Base-by-base conservation (phyloP, 164 flowering plant species). In the Litsea cubeba region DNA sequence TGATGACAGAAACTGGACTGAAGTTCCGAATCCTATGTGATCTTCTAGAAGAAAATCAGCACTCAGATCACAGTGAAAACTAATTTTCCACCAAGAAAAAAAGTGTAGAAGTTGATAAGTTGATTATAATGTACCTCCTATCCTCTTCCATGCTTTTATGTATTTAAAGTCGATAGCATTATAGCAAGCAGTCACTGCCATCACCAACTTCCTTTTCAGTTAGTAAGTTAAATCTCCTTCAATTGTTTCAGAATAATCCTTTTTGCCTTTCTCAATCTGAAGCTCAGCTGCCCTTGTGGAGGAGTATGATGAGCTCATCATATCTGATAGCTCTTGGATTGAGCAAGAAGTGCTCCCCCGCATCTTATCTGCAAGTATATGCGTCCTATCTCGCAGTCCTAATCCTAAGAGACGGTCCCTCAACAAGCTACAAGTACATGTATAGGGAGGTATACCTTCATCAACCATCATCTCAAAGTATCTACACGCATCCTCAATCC, bases 401-500 rank as follows among this genome's bases (percentile, higher is more conserved):
- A 77, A 67, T 28, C 85, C 84, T 62, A 87, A 23, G 1, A 94
- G 84, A 70, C 85, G 79, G 57, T 85, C 86, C 80, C 91, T 89
- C 83, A 92, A 77, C 79, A 88, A n/a, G 65, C 86, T 89, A 74
- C 89, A 83, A 10, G 98, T 93, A 46, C 82, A 62, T 63, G 78
- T 3, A 82, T 90, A 93, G 15, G 99, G 98, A 5, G 97, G 99
- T 69, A 93, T 79, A 22, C 99, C 98, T 79, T 93, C 98, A 84
- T 95, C 98, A 62, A 95, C 82, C 99, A 95, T 93, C 83, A 79
- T 83, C 83, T 93, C 97, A 78, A 93, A 95, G 78, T 85, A 90
- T 50, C 74, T 82, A 69, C 91, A 90, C 0, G 99, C 98, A 74
- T 93, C 99, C 77, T 93, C 97, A 5, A 86, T 71, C 75, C 85